These are phyloP conservation scores for Sugiyamaella paludigena DNA, from an alignment of 1,139 yeast species.

Conservation along the genomic window DNA sequence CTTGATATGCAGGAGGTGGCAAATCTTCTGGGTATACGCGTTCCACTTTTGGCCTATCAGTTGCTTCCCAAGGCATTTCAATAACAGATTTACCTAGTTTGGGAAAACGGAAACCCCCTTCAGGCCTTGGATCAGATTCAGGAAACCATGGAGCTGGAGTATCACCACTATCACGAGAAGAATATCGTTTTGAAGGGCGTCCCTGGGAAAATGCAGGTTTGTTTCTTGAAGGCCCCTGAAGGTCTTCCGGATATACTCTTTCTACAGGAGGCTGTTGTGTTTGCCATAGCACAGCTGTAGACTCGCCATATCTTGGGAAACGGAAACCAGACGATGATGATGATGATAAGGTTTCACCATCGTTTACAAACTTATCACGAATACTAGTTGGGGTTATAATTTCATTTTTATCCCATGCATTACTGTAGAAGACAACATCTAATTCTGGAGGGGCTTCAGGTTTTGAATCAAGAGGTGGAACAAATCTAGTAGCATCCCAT, in stretches of 20 bases:
- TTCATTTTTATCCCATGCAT: constrained; percentile 33
- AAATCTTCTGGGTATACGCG: constrained; percentile 20
- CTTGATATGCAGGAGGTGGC: constrained; percentile 12
- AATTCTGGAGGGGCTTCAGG: constrained; percentile 43
- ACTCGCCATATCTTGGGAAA: constrained; percentile 15
- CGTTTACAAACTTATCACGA: not conserved
- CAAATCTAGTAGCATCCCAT: constrained; percentile 45
- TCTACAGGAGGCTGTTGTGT: constrained; percentile 19
- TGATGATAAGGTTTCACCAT: no score
- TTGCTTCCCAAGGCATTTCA: constrained; percentile 20
- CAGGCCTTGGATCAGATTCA: not conserved
- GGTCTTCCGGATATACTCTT: constrained; percentile 22
- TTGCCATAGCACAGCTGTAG: constrained; percentile 11
- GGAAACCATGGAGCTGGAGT: not conserved
- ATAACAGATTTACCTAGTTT: constrained; percentile 17
- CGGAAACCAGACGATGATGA: constrained; percentile 3
- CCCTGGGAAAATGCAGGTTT: constrained; percentile 13
- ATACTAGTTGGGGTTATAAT: constrained; percentile 5
- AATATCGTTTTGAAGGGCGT: not conserved
- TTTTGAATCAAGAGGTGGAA: constrained; percentile 41
- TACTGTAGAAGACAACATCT: constrained; percentile 24
- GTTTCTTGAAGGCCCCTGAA: constrained; percentile 20
- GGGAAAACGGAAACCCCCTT: constrained; percentile 18
- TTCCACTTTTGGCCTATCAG: constrained; percentile 16
- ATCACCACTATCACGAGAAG: not conserved